Base-by-base conservation (phyloP, 2,329 filamentous ascomycete species). In the Lachnellula arida region DNA sequence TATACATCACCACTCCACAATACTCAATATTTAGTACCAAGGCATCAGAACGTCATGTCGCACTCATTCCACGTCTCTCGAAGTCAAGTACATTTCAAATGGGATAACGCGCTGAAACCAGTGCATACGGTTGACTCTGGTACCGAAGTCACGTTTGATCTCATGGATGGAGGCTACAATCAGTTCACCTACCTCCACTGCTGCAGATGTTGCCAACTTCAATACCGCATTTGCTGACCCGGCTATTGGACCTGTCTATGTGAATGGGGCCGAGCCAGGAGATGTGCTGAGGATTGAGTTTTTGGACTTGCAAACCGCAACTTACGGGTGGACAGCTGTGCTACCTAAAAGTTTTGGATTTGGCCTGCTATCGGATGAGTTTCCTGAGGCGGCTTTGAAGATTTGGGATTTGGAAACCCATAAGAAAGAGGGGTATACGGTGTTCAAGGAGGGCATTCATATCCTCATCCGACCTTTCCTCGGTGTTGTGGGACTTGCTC, bases 311-410 rank as follows among this genome's bases (percentile, higher is more conserved):
- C 60, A 72, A 54, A 71, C 76, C 5, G 73, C 72, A 2, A 68
- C 72, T 53, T 81, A 75, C 71, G 79, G 78, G 32, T 81, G 78
- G 78, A 80, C 78, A 0, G 76, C 74, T n/a, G 72, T 81, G 32
- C 71, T 81, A 49, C 75, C 75, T 0, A 37, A 72, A 28, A 78
- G 78, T 54, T 75, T 75, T 0, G 55, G 71, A 17, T 80, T 81
- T 59, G 79, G 79, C 3, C 71, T 81, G 7, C 64, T 81, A 14
- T 67, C 71, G 2, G 76, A 79, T 48, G 77, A 80, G 47, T 80
- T 76, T 53, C 66, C 72, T 0, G 68, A 74, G 3, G 67, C 73
- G 11, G 62, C 65, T 12, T 67, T 81, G 56, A 78, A 79, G 60
- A 76, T 80, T 46, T 80, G 77, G 77, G 71, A 78, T 43, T 65